phyloP scores from a whole-genome alignment of 2,329 filamentous ascomycete species.

The Didymella arachidicola region DNA sequence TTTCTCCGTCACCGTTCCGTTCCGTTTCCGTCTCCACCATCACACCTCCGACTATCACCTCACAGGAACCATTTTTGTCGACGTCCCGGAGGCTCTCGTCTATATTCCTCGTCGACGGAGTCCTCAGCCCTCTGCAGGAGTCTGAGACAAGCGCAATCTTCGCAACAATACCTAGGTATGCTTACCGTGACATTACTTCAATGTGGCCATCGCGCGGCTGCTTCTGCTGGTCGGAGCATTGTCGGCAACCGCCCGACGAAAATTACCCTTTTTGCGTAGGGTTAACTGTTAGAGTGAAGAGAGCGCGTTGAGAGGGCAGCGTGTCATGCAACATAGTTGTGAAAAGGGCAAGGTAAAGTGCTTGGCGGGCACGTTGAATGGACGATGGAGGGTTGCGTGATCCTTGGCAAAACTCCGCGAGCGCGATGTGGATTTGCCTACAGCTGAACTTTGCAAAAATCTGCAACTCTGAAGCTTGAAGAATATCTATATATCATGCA shows the following conservation, averaged over 20 bases:
- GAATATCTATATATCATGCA: background rate
- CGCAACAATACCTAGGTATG: background rate
- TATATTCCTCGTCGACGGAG: no score
- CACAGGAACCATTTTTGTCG: background rate
- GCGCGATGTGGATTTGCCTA: conserved; percentile 11
- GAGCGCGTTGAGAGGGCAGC: background rate
- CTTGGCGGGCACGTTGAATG: conserved; percentile 1
- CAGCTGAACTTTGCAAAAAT: background rate
- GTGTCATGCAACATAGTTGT: background rate
- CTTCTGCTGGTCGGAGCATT: background rate
- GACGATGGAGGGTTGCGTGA: conserved; percentile 9
- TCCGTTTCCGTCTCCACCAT: background rate
- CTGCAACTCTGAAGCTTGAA: background rate
- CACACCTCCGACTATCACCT: background rate
- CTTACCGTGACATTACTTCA: background rate
- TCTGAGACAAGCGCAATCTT: background rate
- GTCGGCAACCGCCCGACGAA: background rate
- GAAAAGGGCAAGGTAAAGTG: background rate
- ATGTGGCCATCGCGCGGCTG: background rate
- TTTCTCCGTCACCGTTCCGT: background rate
- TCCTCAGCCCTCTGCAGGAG: background rate
- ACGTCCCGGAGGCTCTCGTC: background rate
- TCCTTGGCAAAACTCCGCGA: conserved; percentile 17
- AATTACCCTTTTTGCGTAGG: background rate
- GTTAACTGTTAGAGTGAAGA: background rate